These are phyloP conservation scores for Ilyonectria mors-panacis DNA, from an alignment of 2,329 filamentous ascomycete genomes.

Conservation along the genomic window DNA sequence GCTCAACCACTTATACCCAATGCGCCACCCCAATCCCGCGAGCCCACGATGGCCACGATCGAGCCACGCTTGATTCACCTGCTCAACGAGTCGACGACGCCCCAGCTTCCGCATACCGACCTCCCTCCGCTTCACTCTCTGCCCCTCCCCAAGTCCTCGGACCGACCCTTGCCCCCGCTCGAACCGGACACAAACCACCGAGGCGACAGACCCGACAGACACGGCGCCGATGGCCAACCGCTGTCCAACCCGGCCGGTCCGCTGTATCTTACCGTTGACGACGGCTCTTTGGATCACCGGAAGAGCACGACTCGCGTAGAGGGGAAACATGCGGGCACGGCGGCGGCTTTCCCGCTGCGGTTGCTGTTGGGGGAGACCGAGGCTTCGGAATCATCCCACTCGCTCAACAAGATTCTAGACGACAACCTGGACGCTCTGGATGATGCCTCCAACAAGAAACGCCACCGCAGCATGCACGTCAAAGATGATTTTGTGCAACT, in stretches of 20 bases:
- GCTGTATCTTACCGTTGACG: constrained; percentile 39
- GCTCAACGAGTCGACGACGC: constrained; percentile 70
- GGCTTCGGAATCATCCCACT: constrained; percentile 57
- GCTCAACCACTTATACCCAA: constrained; percentile 46
- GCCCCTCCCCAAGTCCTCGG: constrained; percentile 59
- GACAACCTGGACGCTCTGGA: constrained; percentile 61
- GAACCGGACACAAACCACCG: constrained; percentile 64
- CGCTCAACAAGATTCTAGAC: constrained; percentile 63
- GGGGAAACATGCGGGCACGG: constrained; percentile 42
- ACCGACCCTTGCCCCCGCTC: constrained; percentile 66
- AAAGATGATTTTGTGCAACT: constrained; percentile 76
- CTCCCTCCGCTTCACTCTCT: constrained; percentile 69
- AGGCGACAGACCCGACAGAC: constrained; percentile 51
- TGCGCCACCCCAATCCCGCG: constrained; percentile 45
- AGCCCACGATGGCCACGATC: constrained; percentile 73
- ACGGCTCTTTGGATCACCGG: constrained; percentile 40
- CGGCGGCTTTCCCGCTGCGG: constrained; percentile 56
- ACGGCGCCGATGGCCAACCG: constrained; percentile 32
- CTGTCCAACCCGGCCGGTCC: constrained; percentile 32
- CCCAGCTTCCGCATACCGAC: constrained; percentile 64
- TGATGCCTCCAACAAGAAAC: constrained; percentile 68
- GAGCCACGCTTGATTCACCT: constrained; percentile 77
- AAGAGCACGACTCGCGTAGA: constrained; percentile 44
- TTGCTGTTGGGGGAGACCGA: constrained; percentile 59
- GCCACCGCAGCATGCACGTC: constrained; percentile 61